These are phyloP conservation scores for Rasamsonia emersonii DNA, from an alignment of 2,329 filamentous ascomycete species.

Conservation along the genomic window DNA sequence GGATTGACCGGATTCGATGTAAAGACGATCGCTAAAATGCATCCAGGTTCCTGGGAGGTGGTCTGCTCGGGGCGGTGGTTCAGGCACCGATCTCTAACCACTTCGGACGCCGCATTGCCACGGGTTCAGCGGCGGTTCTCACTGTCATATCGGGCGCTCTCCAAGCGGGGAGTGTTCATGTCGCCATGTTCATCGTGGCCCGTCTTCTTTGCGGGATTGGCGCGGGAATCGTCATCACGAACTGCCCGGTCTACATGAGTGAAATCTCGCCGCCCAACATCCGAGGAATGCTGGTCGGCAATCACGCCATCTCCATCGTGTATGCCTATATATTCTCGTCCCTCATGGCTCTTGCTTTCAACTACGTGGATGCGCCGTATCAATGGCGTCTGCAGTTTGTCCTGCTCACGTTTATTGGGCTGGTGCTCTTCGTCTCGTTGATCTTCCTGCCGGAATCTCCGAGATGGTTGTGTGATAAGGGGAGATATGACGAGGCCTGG, in stretches of 20 bases:
- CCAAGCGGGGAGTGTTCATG: constrained; percentile 11
- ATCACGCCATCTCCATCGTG: constrained; percentile 18
- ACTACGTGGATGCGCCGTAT: constrained; percentile 11
- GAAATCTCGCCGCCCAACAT: constrained; percentile 17
- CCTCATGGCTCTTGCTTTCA: constrained; percentile 14
- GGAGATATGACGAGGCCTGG: constrained; percentile 13
- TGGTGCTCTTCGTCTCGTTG: constrained; percentile 3
- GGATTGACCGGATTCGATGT: not conserved
- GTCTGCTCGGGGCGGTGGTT: constrained; percentile 14
- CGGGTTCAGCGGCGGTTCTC: constrained; percentile 9
- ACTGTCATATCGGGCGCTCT: constrained; percentile 12
- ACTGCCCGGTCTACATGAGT: constrained; percentile 13
- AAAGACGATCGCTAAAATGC: not conserved
- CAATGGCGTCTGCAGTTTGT: constrained; percentile 19
- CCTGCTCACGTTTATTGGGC: constrained; percentile 10
- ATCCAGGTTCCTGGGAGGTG: constrained; percentile 15
- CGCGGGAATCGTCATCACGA: constrained; percentile 10
- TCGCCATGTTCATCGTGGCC: constrained; percentile 10
- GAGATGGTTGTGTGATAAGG: constrained; percentile 13
- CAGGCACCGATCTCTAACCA: constrained; percentile 15
- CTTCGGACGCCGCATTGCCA: constrained; percentile 15
- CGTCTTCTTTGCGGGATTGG: constrained; percentile 11
- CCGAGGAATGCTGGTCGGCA: constrained; percentile 13
- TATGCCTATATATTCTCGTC: constrained; percentile 16
- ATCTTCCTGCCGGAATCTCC: constrained; percentile 14